phyloP scores from a whole-genome alignment of 2,329 filamentous ascomycete species.

The Aspergillus intermedius region DNA sequence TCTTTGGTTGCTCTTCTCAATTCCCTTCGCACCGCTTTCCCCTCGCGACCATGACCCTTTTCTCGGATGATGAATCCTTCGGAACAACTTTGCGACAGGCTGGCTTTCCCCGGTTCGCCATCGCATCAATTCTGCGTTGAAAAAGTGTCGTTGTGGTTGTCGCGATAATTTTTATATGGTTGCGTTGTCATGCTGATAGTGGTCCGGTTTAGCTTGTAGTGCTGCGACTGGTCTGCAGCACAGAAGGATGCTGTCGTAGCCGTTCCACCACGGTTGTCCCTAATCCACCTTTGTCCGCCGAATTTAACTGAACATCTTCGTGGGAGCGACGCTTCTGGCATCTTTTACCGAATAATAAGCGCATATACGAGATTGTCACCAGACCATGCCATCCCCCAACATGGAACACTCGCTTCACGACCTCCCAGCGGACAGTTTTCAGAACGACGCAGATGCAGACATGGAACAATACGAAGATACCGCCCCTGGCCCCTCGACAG shows the following conservation, averaged over 20 bases:
- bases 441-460: constrained; percentile 16
- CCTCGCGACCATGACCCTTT: neutral
- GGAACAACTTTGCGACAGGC: constrained; percentile 9
- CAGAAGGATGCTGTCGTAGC: no score
- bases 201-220: neutral
- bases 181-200: neutral
- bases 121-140: neutral
- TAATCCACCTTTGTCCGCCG: constrained; percentile 17
- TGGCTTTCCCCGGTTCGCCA: neutral
- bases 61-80: neutral
- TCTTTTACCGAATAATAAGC: constrained; percentile 5
- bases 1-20: neutral
- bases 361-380: neutral
- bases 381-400: constrained; percentile 32
- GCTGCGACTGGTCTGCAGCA: neutral
- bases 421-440: constrained; percentile 15
- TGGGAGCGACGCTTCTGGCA: constrained; percentile 14
- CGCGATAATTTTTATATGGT: neutral
- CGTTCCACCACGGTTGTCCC: constrained; percentile 4
- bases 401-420: constrained; percentile 19
- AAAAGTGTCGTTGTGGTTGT: neutral
- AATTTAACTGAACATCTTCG: constrained; percentile 14
- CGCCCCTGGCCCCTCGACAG: constrained; percentile 15
- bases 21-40: neutral
- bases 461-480: constrained; percentile 11